phyloP scores from a whole-genome alignment of 2,329 filamentous ascomycete species.

The Claviceps spartinae region DNA sequence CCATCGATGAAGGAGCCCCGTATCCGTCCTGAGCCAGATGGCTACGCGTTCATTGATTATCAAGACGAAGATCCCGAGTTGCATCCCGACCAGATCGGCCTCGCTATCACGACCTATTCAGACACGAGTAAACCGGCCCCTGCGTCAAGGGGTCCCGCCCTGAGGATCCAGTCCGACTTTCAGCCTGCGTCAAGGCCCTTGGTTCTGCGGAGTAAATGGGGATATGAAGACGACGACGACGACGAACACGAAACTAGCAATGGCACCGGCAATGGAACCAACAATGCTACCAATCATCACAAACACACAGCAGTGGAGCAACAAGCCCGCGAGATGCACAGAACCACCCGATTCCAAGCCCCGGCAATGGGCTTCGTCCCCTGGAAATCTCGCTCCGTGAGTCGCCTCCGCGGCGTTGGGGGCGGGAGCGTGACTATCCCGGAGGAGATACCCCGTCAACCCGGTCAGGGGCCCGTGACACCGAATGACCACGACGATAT shows the following conservation, averaged over 20 bases:
- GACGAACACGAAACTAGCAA: conserved; percentile 6
- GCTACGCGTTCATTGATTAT: conserved; percentile 10
- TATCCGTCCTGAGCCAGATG: background rate
- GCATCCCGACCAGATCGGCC: conserved; percentile 8
- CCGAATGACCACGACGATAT: conserved; percentile 49
- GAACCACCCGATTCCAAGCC: too few relatives aligned
- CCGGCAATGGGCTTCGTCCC: conserved; percentile 13
- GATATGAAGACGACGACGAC: background rate
- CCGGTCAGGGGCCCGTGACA: conserved; percentile 33
- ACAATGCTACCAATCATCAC: too few relatives aligned
- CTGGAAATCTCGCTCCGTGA: conserved; percentile 27
- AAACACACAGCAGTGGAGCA: too few relatives aligned
- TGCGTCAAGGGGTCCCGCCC: conserved; percentile 15
- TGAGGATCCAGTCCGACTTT: conserved; percentile 30
- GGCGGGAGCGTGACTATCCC: conserved; percentile 8
- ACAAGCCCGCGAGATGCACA: too few relatives aligned
- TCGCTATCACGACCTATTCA: conserved; percentile 13
- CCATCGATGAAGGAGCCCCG: too few relatives aligned
- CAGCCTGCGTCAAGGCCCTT: conserved; percentile 16
- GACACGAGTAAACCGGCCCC: conserved; percentile 10
- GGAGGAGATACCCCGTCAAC: conserved; percentile 11
- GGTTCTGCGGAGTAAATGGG: conserved; percentile 1
- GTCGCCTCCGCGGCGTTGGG: conserved; percentile 25
- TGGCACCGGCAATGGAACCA: too few relatives aligned
- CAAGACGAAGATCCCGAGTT: conserved; percentile 9